phyloP scores from a whole-genome alignment of 495 filamentous ascomycete genomes.

The Aspergillus panamensis region DNA sequence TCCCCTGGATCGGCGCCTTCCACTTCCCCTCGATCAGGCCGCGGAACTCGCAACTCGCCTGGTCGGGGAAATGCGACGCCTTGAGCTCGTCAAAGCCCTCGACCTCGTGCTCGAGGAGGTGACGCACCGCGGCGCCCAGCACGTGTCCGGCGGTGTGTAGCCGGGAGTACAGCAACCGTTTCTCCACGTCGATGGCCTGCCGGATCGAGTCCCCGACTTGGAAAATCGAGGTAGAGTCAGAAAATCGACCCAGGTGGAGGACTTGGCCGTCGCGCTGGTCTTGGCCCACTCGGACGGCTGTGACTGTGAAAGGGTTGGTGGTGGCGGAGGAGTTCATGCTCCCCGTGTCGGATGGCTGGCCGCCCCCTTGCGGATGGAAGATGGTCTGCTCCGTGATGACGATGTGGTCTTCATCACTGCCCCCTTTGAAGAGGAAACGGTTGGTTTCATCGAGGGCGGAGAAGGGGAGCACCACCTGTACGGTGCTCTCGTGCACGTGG shows the following conservation, averaged over 20 bases:
- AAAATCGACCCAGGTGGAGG: constrained; percentile 56
- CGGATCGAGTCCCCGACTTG: constrained; percentile 36
- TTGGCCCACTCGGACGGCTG: constrained; percentile 43
- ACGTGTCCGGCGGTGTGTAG: constrained; percentile 65
- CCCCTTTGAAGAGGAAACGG: constrained; percentile 48
- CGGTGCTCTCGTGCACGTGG: constrained; percentile 38
- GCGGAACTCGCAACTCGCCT: constrained; percentile 55
- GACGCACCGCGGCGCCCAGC: constrained; percentile 54
- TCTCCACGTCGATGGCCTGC: constrained; percentile 52
- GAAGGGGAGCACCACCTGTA: constrained; percentile 45
- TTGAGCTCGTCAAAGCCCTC: constrained; percentile 55
- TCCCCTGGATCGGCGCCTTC: constrained; percentile 54
- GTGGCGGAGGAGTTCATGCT: constrained; percentile 35
- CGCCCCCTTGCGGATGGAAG: constrained; percentile 65
- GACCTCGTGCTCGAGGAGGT: constrained; percentile 48
- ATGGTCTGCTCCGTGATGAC: constrained; percentile 59
- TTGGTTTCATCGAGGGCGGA: constrained; percentile 43
- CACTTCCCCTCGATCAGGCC: constrained; percentile 57
- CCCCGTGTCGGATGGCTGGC: constrained; percentile 60
- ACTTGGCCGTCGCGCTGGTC: constrained; percentile 45
- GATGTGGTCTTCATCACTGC: constrained; percentile 42
- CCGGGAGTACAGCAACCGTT: constrained; percentile 54
- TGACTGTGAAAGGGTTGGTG: constrained; percentile 41
- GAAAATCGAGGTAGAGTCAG: constrained; percentile 22
- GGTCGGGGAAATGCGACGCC: constrained; percentile 60